A percentile compares a stretch with the other conserved stretches of the same genome.
Conservation (phyloP, 2,329 filamentous ascomycete genomes). For the Neonectria hederae region DNA sequence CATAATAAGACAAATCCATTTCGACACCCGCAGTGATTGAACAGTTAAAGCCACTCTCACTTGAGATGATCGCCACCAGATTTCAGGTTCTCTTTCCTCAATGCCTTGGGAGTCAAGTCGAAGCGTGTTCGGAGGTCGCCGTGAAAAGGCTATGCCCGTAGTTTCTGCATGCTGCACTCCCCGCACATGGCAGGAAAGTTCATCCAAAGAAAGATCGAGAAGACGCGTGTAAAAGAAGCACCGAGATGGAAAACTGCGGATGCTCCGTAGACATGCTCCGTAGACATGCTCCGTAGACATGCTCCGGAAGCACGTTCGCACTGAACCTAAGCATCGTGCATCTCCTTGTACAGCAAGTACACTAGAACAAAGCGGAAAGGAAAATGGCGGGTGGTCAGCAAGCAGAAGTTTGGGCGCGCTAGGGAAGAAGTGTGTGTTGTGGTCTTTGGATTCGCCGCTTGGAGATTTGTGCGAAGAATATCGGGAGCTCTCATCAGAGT, state of each 20-base stretch:
- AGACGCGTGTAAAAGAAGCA: neutral
- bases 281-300: neutral
- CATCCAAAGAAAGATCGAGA: neutral
- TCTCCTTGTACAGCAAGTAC: too few relatives aligned
- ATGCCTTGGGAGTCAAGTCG: neutral
- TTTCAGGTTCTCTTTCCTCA: neutral
- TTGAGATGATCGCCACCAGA: neutral
- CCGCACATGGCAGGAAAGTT: neutral
- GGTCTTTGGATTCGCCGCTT: neutral
- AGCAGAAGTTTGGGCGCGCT: neutral
- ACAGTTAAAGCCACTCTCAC: too few relatives aligned
- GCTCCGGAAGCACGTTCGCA: neutral
- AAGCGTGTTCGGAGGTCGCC: neutral
- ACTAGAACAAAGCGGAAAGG: neutral
- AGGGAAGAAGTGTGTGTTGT: neutral
- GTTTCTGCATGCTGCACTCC: neutral
- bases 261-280: neutral
- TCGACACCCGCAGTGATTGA: neutral
- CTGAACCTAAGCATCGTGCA: neutral
- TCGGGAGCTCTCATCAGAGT: neutral
- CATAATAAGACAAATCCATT: neutral
- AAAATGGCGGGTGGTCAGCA: neutral
- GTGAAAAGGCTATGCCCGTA: neutral
- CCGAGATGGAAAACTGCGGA: neutral
- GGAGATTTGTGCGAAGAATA: neutral